These are phyloP conservation scores for Brassica rapa DNA, from an alignment of 345 rosid genomes.

Conservation along the genomic window DNA sequence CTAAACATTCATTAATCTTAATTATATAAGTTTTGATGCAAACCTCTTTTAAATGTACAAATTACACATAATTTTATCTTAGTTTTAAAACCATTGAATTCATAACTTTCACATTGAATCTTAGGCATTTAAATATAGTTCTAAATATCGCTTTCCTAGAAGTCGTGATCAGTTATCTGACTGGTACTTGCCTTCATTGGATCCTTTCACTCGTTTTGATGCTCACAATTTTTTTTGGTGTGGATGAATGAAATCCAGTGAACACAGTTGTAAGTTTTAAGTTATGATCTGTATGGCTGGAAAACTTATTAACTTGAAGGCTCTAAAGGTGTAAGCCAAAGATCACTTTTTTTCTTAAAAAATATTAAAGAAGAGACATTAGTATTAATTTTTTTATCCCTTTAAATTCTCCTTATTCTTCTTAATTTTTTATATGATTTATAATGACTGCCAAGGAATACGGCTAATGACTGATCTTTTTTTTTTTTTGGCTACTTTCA, in stretches of 20 bases:
- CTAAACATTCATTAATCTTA: too few relatives aligned
- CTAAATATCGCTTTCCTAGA: neutral
- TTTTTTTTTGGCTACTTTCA: neutral
- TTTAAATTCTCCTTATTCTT: neutral
- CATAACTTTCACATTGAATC: neutral
- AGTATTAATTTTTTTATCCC: neutral
- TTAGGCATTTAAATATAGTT: neutral
- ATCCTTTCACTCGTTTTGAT: neutral
- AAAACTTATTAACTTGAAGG: neutral
- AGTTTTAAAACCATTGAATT: too few relatives aligned
- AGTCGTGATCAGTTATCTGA: neutral
- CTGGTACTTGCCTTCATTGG: neutral
- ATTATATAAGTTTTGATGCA: too few relatives aligned
- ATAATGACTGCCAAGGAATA: neutral
- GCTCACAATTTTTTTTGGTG: neutral
- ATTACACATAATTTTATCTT: too few relatives aligned
- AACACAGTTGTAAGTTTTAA: neutral
- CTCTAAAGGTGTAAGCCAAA: neutral
- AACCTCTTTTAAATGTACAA: too few relatives aligned
- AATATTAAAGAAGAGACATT: neutral
- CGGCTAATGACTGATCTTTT: neutral
- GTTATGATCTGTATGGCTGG: neutral
- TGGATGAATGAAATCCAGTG: neutral
- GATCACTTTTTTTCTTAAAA: neutral
- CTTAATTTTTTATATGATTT: too few relatives aligned